A percentile compares a stretch with the other conserved stretches of the same genome.
phyloP scores from a whole-genome alignment of 768 basidiomycete species.

The Tulasnella sp. region DNA sequence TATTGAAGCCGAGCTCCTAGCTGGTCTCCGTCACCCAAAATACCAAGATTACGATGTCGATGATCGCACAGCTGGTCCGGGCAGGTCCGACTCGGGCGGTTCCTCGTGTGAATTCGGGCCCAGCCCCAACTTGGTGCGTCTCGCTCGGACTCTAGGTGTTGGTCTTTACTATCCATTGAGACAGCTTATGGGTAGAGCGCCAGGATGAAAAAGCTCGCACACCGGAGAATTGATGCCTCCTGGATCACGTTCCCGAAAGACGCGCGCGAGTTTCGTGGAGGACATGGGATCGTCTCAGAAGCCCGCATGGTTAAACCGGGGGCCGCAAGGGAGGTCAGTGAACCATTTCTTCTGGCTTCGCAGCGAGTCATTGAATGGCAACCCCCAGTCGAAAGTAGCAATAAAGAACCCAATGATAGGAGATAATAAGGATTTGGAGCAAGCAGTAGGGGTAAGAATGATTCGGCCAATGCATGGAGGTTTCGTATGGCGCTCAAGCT shows the following conservation, averaged over 20 bases:
- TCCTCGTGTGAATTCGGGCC: background rate
- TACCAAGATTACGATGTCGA: background rate
- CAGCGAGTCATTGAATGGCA: background rate
- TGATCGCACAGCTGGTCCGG: background rate
- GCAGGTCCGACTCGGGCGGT: background rate
- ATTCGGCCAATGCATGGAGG: background rate
- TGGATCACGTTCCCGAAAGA: background rate
- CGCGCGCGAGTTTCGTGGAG: background rate
- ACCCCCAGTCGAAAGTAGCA: background rate
- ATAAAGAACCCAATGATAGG: background rate
- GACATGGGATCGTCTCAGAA: background rate
- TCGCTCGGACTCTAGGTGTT: background rate
- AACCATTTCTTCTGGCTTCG: background rate
- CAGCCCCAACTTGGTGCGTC: background rate
- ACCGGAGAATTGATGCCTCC: background rate
- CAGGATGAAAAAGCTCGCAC: background rate
- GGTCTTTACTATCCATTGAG: background rate
- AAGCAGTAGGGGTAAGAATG: background rate
- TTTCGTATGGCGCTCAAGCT: background rate
- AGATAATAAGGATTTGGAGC: background rate
- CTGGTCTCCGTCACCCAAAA: no score
- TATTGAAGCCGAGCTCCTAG: no score
- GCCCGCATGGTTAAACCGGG: background rate
- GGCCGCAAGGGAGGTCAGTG: background rate
- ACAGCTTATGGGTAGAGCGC: background rate